phyloP scores from a whole-genome alignment of 495 filamentous ascomycete species.

The Penicillium taxi region DNA sequence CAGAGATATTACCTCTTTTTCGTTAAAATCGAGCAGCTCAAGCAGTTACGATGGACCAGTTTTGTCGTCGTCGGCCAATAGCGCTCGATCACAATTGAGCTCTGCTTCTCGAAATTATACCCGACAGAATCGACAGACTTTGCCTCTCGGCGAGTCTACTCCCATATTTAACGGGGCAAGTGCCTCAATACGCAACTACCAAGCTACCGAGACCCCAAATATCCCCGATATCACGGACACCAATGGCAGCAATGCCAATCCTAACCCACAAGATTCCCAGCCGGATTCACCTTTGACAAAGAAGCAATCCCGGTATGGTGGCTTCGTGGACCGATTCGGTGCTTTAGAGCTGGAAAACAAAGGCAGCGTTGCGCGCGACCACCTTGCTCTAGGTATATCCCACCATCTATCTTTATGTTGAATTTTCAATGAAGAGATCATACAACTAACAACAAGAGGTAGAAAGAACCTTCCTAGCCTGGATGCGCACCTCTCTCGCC shows the following conservation, averaged over 20 bases:
- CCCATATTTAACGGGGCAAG: constrained; percentile 26
- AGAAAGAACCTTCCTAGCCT: constrained; percentile 97
- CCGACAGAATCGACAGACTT: constrained; percentile 7
- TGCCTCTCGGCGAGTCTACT: constrained; percentile 23
- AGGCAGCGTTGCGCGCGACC: constrained; percentile 89
- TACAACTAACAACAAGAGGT: constrained; percentile 4
- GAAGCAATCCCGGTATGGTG: constrained; percentile 42
- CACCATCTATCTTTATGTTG: background rate
- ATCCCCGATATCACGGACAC: background rate
- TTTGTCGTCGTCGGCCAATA: constrained; percentile 20
- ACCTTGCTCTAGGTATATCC: constrained; percentile 77
- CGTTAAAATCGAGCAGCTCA: constrained; percentile 24
- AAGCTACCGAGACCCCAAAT: constrained; percentile 26
- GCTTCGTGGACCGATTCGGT: constrained; percentile 59
- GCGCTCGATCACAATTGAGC: constrained; percentile 19
- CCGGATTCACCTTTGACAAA: background rate
- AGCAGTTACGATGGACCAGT: constrained; percentile 14
- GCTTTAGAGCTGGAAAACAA: constrained; percentile 92
- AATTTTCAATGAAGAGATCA: no score
- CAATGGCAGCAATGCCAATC: background rate
- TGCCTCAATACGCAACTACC: constrained; percentile 25
- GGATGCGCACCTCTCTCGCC: constrained; percentile 89
- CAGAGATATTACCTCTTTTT: constrained; percentile 19
- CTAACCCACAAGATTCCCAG: constrained; percentile 1
- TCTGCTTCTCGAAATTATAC: constrained; percentile 12